Evolutionary conservation across 2,329 filamentous ascomycete species (phyloP).

Genomic region (Ciborinia camelliae): DNA sequence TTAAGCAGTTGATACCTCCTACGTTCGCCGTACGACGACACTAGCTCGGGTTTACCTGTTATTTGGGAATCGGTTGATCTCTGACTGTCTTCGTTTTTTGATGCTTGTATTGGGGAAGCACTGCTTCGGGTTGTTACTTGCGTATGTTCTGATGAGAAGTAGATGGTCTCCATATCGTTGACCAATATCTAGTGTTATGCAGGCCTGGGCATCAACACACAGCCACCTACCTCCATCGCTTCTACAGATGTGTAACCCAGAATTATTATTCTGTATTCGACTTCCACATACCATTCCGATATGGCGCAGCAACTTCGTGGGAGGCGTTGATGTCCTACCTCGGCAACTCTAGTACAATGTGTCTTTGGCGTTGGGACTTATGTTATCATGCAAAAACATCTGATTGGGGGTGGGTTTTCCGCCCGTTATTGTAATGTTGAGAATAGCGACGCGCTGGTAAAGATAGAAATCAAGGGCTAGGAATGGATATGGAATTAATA

Average conservation of each 20-base stretch:
- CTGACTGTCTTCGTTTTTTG: too few species aligned
- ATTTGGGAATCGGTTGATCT: background rate
- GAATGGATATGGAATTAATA: background rate
- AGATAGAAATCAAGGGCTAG: background rate
- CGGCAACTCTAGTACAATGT: background rate
- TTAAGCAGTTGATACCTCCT: background rate
- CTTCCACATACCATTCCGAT: background rate
- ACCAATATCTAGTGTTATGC: background rate
- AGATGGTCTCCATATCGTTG: background rate
- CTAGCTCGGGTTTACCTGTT: background rate
- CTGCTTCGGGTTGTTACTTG: accelerated
- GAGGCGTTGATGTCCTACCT: background rate
- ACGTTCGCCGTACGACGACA: background rate
- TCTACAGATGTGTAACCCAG: background rate
- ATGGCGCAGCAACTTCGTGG: background rate
- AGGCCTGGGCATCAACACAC: background rate
- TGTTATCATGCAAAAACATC: background rate
- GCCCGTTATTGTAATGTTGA: background rate
- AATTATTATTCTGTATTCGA: background rate
- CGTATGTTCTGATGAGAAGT: background rate
- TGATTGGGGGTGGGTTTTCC: too few species aligned
- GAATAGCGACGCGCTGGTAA: background rate
- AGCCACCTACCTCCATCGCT: background rate
- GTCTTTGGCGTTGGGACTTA: too few species aligned
- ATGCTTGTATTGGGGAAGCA: background rate